Percentiles rank a stretch among this genome's conserved stretches.
Conservation (phyloP, 352 stramenopile species). For the Blastocystis sp. region DNA sequence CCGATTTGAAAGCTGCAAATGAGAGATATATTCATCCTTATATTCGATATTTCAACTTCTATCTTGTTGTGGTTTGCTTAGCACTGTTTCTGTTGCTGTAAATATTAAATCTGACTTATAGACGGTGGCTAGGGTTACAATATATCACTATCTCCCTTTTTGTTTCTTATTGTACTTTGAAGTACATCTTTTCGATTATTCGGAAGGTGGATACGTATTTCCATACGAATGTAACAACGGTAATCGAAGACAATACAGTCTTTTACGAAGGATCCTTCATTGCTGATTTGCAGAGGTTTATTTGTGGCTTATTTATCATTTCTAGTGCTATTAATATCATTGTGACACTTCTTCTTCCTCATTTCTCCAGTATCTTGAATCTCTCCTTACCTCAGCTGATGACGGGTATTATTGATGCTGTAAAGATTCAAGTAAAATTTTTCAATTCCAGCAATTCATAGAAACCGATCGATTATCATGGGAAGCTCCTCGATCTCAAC, state of each 20-base stretch:
- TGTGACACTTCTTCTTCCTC: neutral
- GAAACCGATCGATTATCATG: conserved; percentile 48
- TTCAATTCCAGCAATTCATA: neutral
- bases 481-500: neutral
- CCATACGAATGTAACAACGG: neutral
- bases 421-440: neutral
- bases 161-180: conserved; percentile 37
- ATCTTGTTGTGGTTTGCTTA: conserved; percentile 16
- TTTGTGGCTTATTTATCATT: neutral
- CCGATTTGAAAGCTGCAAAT: neutral
- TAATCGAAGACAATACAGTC: conserved; percentile 38
- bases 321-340: conserved; percentile 1
- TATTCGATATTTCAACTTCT: conserved; percentile 46
- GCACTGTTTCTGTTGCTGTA: neutral
- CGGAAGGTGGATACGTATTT: conserved; percentile 41
- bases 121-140: neutral
- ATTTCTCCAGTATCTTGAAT: conserved; percentile 16
- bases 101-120: neutral
- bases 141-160: neutral
- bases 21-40: neutral
- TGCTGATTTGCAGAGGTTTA: conserved; percentile 1
- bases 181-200: conserved; percentile 53
- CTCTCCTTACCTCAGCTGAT: neutral
- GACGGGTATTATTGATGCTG: neutral
- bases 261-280: conserved; percentile 62